Percentiles rank a stretch among this genome's conserved stretches.
phyloP scores from a whole-genome alignment of 176 grass and related monocot species.

The Oropetium thomaeum region DNA sequence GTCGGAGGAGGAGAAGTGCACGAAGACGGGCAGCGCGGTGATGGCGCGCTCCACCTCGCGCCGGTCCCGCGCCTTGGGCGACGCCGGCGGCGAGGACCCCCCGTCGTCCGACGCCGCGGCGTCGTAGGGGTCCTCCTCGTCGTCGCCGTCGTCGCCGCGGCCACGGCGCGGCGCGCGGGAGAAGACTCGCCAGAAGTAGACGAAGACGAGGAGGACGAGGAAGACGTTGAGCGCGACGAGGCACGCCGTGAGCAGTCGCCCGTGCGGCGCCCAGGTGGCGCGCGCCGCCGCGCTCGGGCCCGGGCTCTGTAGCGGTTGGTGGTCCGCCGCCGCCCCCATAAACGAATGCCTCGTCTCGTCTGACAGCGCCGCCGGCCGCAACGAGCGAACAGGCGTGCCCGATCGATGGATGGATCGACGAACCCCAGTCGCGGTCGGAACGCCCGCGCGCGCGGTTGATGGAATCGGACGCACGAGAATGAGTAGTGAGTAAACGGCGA shows the following conservation, averaged over 20 bases:
- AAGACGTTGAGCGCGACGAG: slow-evolving; percentile 40
- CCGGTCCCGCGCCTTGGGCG: slow-evolving; percentile 23
- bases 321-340: neutral
- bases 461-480: neutral
- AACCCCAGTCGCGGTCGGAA: neutral
- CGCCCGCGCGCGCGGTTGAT: no score
- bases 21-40: slow-evolving; percentile 32
- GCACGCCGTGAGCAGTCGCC: slow-evolving; percentile 6
- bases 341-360: neutral
- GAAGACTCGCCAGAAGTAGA: slow-evolving; percentile 46
- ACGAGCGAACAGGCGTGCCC: no score
- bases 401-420: no score
- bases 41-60: slow-evolving; percentile 18
- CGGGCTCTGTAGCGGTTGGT: neutral
- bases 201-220: slow-evolving; percentile 44
- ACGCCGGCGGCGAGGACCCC: neutral
- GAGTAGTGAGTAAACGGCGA: no score
- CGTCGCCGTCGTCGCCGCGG: neutral
- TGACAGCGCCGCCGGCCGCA: neutral
- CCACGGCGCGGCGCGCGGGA: neutral
- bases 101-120: neutral
- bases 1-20: neutral
- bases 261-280: slow-evolving; percentile 9
- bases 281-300: neutral
- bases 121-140: neutral